Percentiles rank a stretch among this genome's conserved stretches.
Conservation (phyloP, 805 yeast genomes). For the Ogataea philodendri region DNA sequence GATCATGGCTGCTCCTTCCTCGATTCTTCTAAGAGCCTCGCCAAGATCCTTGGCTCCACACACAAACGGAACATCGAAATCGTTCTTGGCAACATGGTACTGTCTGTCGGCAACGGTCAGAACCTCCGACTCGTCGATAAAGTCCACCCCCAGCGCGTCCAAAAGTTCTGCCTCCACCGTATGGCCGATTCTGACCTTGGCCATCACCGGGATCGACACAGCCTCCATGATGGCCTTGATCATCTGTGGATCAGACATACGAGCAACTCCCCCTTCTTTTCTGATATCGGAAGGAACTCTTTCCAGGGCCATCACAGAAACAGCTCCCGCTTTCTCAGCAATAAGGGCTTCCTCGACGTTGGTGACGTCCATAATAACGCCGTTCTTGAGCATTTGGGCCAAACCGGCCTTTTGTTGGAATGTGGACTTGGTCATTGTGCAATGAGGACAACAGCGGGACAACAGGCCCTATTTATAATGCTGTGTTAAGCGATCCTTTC, state of each 20-base stretch:
- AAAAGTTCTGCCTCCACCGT: conserved; percentile 77
- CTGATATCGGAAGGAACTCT: conserved; percentile 85
- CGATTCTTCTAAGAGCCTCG: conserved; percentile 74
- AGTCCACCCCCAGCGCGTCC: conserved; percentile 70
- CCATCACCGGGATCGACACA: conserved; percentile 77
- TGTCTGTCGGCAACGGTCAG: conserved; percentile 76
- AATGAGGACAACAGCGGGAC: not conserved
- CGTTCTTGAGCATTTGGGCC: conserved; percentile 84
- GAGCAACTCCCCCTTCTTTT: conserved; percentile 75
- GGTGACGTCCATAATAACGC: conserved; percentile 73
- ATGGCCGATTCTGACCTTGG: conserved; percentile 82
- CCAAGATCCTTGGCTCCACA: conserved; percentile 83
- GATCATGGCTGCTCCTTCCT: conserved; percentile 85
- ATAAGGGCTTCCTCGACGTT: conserved; percentile 76
- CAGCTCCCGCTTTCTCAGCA: conserved; percentile 83
- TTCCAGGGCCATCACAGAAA: conserved; percentile 88
- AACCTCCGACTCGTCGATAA: conserved; percentile 82
- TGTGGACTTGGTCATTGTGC: conserved; percentile 15
- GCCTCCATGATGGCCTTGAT: conserved; percentile 69
- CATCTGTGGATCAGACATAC: conserved; percentile 85
- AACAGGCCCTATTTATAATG: conserved; percentile 5
- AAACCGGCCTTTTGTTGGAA: conserved; percentile 69
- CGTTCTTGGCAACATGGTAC: conserved; percentile 58
- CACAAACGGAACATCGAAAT: conserved; percentile 72
- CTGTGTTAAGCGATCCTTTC: not conserved